Conservation (phyloP, 805 yeast genomes). For the Starmerella tilneyi region DNA sequence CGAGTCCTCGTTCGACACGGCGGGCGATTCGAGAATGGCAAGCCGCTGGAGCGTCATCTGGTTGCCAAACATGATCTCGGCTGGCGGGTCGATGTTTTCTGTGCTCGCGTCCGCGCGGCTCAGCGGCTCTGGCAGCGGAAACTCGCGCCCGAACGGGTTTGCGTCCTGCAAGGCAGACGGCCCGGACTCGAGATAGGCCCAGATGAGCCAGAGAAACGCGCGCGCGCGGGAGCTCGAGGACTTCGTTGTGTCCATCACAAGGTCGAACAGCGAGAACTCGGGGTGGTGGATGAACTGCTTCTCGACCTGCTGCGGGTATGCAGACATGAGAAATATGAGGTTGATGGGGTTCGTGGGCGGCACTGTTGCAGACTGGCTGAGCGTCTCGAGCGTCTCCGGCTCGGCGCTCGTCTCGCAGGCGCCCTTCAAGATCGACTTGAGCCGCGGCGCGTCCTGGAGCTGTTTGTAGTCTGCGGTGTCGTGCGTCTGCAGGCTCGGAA, state of each 20-base stretch:
- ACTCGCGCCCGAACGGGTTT: conserved; percentile 49
- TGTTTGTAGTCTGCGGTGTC: conserved; percentile 54
- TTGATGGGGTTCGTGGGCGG: conserved; percentile 64
- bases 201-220: conserved; percentile 73
- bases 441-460: conserved; percentile 87
- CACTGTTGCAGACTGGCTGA: not conserved
- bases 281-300: conserved; percentile 30
- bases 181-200: conserved; percentile 68
- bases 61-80: conserved; percentile 38
- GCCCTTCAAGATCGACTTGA: conserved; percentile 80
- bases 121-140: conserved; percentile 37
- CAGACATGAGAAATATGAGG: conserved; percentile 61
- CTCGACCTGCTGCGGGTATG: conserved; percentile 45
- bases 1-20: conserved; percentile 5
- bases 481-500: conserved; percentile 75
- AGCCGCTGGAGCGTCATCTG: conserved; percentile 34
- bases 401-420: conserved; percentile 58
- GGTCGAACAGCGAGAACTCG: conserved; percentile 35
- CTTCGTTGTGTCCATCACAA: conserved; percentile 53
- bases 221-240: conserved; percentile 58
- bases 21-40: conserved; percentile 29
- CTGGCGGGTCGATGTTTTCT: conserved; percentile 39
- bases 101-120: conserved; percentile 25
- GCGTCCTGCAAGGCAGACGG: conserved; percentile 38
- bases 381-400: conserved; percentile 14